Base-by-base conservation (phyloP, 352 stramenopile species). In the Pythium folliculosum region DNA sequence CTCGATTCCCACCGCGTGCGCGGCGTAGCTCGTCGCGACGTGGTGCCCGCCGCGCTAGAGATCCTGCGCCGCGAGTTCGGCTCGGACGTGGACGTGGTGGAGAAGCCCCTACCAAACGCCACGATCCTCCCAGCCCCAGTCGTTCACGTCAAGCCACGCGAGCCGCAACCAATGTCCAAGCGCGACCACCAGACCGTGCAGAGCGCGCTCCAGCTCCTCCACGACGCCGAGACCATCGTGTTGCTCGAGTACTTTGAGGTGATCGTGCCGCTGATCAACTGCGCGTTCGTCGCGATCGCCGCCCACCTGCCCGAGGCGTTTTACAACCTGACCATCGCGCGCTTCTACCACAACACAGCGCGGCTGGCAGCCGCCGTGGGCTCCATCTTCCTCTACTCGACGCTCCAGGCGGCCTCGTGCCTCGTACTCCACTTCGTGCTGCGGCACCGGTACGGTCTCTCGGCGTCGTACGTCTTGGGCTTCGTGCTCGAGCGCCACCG, bases 241-340 rank as follows among this genome's bases (percentile, higher is more conserved):
- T 35, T 72, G 10, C 51, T 72, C 58, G 66, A 72, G 66, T 72
- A 68, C 30, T 40, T 72, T 21, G 66, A 72, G 44, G 59, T 68
- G 6, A 38, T 38, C 4, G 45, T 68, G 5, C 66, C 66, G 21
- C 38, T 65, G 3, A 17, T 60, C 27, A 72, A 65, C 53, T 47
- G 43, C 4, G 17, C 27, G 5, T 72, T 60, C 27, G 2, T 72
- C 16, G 10, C 35, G 17, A 17, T 65, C 14, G 66, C 66, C 0
- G 49, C 60, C 6, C n/a, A 52, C 43, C 30, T 72, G 1, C 62
- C 67, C 25, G 21, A 60, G 17, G 23, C 27, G 1, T 32, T 72
- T 0, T 70, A 64, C 45, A 70, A 60, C 47, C 44, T 54, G 1
- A 59, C 35, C 30, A 45, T 70, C 12, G 5, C 43, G 3, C 13